Evolutionary conservation across 768 basidiomycete genomes (phyloP), one percentile per base, ranked within the genome.

Genomic region (Serendipita sp.): DNA sequence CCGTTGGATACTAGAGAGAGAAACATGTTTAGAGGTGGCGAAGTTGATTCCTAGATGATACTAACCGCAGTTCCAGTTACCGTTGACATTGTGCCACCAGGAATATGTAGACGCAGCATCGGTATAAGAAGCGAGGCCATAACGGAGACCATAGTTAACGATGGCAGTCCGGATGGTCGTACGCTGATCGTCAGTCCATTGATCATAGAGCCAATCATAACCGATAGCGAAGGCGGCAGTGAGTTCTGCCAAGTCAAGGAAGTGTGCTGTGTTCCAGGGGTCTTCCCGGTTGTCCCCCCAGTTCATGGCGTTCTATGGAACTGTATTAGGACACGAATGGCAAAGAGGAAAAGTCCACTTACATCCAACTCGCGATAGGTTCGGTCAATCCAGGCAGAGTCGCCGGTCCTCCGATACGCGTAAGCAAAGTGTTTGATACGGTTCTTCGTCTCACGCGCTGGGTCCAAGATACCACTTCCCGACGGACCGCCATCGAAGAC

Each of bases 51-150:
- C 31, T 20, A 20, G 42, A 77, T 75, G 53, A 58, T 58, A 33
- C 53, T 30, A 13, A 58, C 53, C 53, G 72, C 95, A 97, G 72
- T 99, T 99, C 96, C 96, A 99, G 78, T 98, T 99, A 20, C 95
- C 95, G 64, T 78, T 79, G 50, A 81, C 80, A 65, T 76, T 79
- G 60, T 66, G 78, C 60, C 60, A 53, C 44, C 38, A 78, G 62
- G 14, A 65, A 9, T 61, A 66, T 22, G 62, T 68, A 16, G 42
- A 67, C 30, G 33, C 26, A 26, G 53, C 24, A 61, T 72, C 70
- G 26, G 76, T 75, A 66, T 78, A 85, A 1, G 81, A 82, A 22
- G 68, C 66, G 43, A 82, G 66, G 67, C 93, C 94, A 44, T 77
- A 81, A 63, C 69, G 72, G 28, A 99, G 69, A 58, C 77, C 77